Evolutionary conservation across 352 stramenopile genomes (phyloP).

Genomic region (Phytophthora syringae): DNA sequence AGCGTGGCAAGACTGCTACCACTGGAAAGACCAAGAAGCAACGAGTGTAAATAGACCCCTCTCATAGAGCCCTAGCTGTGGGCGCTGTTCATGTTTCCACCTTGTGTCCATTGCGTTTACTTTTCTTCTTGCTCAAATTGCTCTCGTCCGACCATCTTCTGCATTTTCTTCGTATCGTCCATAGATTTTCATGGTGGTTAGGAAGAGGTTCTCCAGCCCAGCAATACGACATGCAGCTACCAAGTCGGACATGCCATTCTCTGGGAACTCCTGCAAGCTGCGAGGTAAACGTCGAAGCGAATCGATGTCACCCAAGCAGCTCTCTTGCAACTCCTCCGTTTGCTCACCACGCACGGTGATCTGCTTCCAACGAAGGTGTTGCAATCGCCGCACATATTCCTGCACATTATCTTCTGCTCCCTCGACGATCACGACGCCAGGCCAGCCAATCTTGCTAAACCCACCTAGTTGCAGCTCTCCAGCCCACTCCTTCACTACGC

Average conservation of each 20-base stretch:
- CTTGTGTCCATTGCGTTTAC: background rate
- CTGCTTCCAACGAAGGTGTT: constrained; percentile 84
- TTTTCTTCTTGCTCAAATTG: constrained; percentile 31
- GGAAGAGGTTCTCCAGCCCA: constrained; percentile 72
- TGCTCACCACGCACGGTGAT: constrained; percentile 83
- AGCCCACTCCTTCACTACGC: constrained; percentile 77
- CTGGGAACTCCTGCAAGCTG: constrained; percentile 64
- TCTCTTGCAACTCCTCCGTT: constrained; percentile 37
- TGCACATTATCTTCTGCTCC: constrained; percentile 55
- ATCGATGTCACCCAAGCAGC: constrained; percentile 26
- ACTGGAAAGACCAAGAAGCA: constrained; percentile 47
- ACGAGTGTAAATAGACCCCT: constrained; percentile 53
- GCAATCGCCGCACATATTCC: constrained; percentile 77
- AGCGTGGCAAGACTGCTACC: constrained; percentile 28
- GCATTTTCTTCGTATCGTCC: constrained; percentile 20
- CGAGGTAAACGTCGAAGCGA: constrained; percentile 42
- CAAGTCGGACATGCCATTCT: constrained; percentile 72
- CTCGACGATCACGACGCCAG: constrained; percentile 79
- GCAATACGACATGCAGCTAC: constrained; percentile 52
- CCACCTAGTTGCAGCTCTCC: constrained; percentile 67
- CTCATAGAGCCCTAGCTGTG: constrained; percentile 25
- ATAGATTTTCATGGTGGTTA: constrained; percentile 87
- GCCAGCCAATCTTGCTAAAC: constrained; percentile 87
- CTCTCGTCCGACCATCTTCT: background rate
- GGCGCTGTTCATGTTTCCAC: constrained; percentile 21